Conservation (phyloP, 2,329 filamentous ascomycete species). For the Rhinocladiella mackenziei region DNA sequence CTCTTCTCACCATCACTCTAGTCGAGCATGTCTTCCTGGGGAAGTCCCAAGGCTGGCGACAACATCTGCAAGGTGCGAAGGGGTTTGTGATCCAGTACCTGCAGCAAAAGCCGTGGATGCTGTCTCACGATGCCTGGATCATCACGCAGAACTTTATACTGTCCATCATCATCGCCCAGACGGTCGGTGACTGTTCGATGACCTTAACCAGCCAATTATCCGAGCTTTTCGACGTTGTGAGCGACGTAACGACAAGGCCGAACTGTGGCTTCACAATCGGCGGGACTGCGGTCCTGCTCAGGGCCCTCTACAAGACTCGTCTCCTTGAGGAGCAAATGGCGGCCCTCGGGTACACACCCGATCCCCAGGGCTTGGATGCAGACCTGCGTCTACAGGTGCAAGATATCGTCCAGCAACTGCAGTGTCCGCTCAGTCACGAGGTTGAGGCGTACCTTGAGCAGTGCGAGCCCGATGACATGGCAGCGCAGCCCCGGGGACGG, state of each 20-base stretch:
- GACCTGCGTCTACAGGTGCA: neutral
- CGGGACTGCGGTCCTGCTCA: conserved; percentile 12
- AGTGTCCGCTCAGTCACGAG: neutral
- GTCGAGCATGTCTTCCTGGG: conserved; percentile 18
- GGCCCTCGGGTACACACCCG: neutral
- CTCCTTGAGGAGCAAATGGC: conserved; percentile 11
- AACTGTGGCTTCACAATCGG: conserved; percentile 13
- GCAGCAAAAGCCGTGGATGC: conserved; percentile 12
- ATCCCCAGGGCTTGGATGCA: no score
- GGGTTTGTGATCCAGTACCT: conserved; percentile 10
- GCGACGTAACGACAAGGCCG: conserved; percentile 8
- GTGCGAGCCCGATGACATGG: neutral
- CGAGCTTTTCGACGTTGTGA: conserved; percentile 7
- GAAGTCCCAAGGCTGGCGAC: conserved; percentile 5
- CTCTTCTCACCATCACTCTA: conserved; percentile 12
- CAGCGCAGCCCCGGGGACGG: neutral
- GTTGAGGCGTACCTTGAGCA: neutral
- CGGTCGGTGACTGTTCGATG: neutral
- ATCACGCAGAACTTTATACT: conserved; percentile 16
- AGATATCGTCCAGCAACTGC: neutral
- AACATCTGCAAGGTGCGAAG: conserved; percentile 9
- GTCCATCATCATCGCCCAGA: conserved; percentile 8
- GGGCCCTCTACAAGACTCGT: conserved; percentile 11
- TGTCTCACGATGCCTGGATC: conserved; percentile 10
- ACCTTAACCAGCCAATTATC: neutral